Percentiles rank a stretch among this genome's conserved stretches.
Evolutionary conservation across 2,329 filamentous ascomycete genomes (phyloP).

Genomic region (Ophiostoma triangulosporum): DNA sequence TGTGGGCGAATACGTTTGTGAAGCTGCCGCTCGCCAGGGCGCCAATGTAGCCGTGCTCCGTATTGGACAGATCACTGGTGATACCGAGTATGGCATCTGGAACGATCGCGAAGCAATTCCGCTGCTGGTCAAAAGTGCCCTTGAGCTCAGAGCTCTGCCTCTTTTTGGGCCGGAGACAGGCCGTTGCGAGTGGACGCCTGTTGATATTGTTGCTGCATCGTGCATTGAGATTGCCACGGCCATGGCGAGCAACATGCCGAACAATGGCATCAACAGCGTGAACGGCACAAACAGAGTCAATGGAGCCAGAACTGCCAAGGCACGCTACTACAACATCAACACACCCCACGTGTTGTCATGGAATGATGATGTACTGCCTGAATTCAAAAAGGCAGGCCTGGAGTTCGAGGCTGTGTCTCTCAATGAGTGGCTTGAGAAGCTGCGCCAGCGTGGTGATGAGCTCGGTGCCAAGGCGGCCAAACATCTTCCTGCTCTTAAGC

Average conservation of each 20-base stretch:
- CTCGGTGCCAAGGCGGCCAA: slow-evolving; percentile 6
- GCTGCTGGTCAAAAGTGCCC: slow-evolving; percentile 33
- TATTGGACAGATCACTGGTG: slow-evolving; percentile 37
- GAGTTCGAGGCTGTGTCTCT: slow-evolving; percentile 31
- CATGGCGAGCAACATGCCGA: not conserved
- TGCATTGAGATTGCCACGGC: slow-evolving; percentile 23
- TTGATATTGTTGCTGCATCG: slow-evolving; percentile 29
- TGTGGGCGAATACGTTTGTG: slow-evolving; percentile 10
- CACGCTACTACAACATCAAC: slow-evolving; percentile 32
- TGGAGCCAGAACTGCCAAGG: slow-evolving; percentile 6
- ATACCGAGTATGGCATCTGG: slow-evolving; percentile 34
- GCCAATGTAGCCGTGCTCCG: slow-evolving; percentile 25
- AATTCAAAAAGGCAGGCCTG: slow-evolving; percentile 29
- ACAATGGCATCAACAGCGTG: slow-evolving; percentile 1
- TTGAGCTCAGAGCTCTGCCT: slow-evolving; percentile 30
- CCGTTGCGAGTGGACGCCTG: slow-evolving; percentile 29
- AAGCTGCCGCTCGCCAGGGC: slow-evolving; percentile 7
- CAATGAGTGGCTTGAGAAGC: slow-evolving; percentile 22
- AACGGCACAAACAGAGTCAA: slow-evolving; percentile 10
- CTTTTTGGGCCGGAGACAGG: slow-evolving; percentile 25
- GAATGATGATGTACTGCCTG: slow-evolving; percentile 35
- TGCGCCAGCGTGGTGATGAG: slow-evolving; percentile 5
- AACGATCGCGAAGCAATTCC: slow-evolving; percentile 38
- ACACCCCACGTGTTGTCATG: slow-evolving; percentile 36
- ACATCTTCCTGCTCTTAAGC: slow-evolving; percentile 11